phyloP scores from a whole-genome alignment of 805 yeast genomes.

The Alloascoidea hylecoeti region DNA sequence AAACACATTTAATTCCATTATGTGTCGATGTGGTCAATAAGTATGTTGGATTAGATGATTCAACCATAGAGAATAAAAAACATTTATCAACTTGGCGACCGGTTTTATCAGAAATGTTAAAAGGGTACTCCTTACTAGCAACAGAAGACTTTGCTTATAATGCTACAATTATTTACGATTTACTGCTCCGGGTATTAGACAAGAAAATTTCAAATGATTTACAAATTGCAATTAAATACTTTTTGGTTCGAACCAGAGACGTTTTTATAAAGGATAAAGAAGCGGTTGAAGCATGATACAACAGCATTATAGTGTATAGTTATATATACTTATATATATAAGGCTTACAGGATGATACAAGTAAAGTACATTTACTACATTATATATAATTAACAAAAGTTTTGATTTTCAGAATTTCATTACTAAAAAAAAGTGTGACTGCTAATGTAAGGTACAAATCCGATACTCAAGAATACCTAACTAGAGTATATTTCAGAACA shows the following conservation, averaged over 20 bases:
- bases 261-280: not conserved
- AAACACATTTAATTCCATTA: constrained; percentile 46
- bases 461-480: too few relatives aligned
- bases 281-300: too few relatives aligned
- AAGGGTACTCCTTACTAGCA: constrained; percentile 42
- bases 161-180: not conserved
- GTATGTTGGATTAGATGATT: constrained; percentile 59
- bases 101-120: constrained; percentile 75
- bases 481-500: too few relatives aligned
- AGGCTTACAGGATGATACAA: too few relatives aligned
- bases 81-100: constrained; percentile 74
- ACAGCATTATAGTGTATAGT: too few relatives aligned
- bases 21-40: constrained; percentile 60
- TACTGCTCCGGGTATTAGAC: not conserved
- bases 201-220: not conserved
- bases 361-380: too few relatives aligned
- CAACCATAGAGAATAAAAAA: constrained; percentile 57
- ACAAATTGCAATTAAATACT: not conserved
- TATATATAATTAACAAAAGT: too few relatives aligned
- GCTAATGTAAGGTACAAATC: too few relatives aligned
- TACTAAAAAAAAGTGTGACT: too few relatives aligned
- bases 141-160: not conserved
- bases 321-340: too few relatives aligned
- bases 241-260: not conserved
- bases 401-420: too few relatives aligned